Evolutionary conservation across 441 rosid species (phyloP).

Genomic region (Gossypium schwendimanii): DNA sequence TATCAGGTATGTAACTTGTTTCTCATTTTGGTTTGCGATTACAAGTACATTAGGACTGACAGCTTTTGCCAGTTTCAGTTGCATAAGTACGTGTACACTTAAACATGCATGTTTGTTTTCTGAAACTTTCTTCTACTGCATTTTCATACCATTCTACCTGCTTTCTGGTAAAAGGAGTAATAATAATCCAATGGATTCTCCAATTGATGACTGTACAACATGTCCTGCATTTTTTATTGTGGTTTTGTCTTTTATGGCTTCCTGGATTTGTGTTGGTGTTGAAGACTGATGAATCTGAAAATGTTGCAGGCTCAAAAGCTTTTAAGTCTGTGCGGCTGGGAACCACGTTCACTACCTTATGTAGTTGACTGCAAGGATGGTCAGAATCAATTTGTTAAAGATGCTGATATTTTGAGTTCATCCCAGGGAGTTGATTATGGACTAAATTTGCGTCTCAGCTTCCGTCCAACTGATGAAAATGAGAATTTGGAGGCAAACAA

Average conservation of each 20-base stretch:
- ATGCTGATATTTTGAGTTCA: slow-evolving; percentile 29
- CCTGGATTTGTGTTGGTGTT: slow-evolving; percentile 12
- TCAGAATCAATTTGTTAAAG: slow-evolving; percentile 29
- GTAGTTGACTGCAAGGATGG: slow-evolving; percentile 58
- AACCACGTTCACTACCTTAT: slow-evolving; percentile 70
- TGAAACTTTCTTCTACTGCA: background rate
- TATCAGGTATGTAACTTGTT: slow-evolving; percentile 46
- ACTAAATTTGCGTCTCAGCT: slow-evolving; percentile 31
- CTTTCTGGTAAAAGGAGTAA: background rate
- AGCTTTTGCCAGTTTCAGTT: background rate
- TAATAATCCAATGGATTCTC: background rate
- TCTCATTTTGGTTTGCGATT: background rate
- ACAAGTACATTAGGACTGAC: background rate
- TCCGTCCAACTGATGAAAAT: slow-evolving; percentile 20
- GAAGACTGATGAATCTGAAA: slow-evolving; percentile 13
- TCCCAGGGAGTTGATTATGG: slow-evolving; percentile 32
- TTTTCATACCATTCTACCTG: background rate
- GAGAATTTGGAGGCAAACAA: slow-evolving; percentile 28
- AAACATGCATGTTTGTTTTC: background rate
- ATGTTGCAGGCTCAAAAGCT: slow-evolving; percentile 67
- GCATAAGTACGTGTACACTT: background rate
- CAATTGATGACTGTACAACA: background rate
- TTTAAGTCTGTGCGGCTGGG: slow-evolving; percentile 92
- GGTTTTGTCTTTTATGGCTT: slow-evolving; percentile 4
- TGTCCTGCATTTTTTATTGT: background rate